These are phyloP conservation scores for Dendrobium chrysotoxum DNA, from an alignment of 106 monocot species.

Conservation along the genomic window DNA sequence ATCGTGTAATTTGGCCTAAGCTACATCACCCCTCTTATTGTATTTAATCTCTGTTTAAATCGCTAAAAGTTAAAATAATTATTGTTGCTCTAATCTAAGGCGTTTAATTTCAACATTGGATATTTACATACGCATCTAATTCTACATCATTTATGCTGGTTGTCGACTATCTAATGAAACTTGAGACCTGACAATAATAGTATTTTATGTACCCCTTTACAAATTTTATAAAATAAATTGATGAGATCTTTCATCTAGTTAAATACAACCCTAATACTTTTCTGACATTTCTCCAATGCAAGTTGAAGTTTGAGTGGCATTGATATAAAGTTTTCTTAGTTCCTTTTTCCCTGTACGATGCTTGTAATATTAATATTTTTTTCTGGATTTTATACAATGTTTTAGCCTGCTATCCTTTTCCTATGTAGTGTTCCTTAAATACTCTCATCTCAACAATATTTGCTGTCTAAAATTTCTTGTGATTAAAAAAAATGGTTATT, in stretches of 20 bases:
- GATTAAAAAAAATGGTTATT: neutral
- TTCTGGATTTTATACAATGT: neutral
- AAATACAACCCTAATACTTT: neutral
- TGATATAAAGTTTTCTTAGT: neutral
- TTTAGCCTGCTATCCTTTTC: neutral
- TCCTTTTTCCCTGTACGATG: neutral
- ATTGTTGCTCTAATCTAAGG: too few species aligned
- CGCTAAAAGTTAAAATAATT: too few species aligned
- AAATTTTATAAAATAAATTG: neutral
- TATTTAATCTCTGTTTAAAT: too few species aligned
- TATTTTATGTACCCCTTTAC: neutral
- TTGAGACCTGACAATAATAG: too few species aligned
- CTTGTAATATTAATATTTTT: neutral
- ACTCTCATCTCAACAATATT: too few species aligned
- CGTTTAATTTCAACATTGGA: too few species aligned
- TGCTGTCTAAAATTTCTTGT: neutral
- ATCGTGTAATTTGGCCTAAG: too few species aligned
- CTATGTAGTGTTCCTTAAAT: too few species aligned
- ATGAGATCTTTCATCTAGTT: neutral
- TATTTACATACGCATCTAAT: too few species aligned
- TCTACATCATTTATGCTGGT: too few species aligned
- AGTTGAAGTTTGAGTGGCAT: neutral
- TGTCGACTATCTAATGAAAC: too few species aligned
- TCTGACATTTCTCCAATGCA: neutral
- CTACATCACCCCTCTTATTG: too few species aligned